Conservation (phyloP, 2,329 filamentous ascomycete genomes). For the Aspergillus piperis region DNA sequence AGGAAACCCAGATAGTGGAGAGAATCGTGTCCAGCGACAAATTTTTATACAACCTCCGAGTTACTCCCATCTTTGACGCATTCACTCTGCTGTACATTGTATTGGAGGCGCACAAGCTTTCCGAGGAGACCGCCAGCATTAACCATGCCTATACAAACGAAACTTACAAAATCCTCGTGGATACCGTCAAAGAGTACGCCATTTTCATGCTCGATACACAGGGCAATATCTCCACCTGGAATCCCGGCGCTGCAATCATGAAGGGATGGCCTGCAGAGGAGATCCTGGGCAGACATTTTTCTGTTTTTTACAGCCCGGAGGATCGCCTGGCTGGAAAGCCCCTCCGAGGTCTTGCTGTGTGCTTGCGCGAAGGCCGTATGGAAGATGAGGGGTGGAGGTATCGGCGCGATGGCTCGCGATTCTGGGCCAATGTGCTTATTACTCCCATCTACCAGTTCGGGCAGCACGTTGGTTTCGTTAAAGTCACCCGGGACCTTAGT, state of each 20-base stretch:
- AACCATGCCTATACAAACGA: conserved; percentile 52
- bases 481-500: conserved; percentile 60
- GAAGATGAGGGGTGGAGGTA: conserved; percentile 64
- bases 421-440: conserved; percentile 64
- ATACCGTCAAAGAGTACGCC: conserved; percentile 63
- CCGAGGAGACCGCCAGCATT: conserved; percentile 18
- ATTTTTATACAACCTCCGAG: conserved; percentile 34
- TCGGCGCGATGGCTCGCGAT: conserved; percentile 58
- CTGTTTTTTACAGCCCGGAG: conserved; percentile 57
- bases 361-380: conserved; percentile 56
- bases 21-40: conserved; percentile 25
- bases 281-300: conserved; percentile 61
- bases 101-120: conserved; percentile 45
- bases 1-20: conserved; percentile 37
- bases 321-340: conserved; percentile 55
- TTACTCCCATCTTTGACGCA: conserved; percentile 47
- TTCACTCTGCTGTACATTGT: conserved; percentile 44
- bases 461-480: conserved; percentile 59
- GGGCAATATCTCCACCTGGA: conserved; percentile 61
- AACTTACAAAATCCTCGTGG: conserved; percentile 62
- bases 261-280: conserved; percentile 60
- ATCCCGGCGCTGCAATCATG: conserved; percentile 56
- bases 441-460: conserved; percentile 57
- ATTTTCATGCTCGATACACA: conserved; percentile 62
- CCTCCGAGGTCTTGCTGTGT: conserved; percentile 53